Evolutionary conservation across 202 grass and related monocot genomes (phyloP).

Genomic region (Carex sylvatica): DNA sequence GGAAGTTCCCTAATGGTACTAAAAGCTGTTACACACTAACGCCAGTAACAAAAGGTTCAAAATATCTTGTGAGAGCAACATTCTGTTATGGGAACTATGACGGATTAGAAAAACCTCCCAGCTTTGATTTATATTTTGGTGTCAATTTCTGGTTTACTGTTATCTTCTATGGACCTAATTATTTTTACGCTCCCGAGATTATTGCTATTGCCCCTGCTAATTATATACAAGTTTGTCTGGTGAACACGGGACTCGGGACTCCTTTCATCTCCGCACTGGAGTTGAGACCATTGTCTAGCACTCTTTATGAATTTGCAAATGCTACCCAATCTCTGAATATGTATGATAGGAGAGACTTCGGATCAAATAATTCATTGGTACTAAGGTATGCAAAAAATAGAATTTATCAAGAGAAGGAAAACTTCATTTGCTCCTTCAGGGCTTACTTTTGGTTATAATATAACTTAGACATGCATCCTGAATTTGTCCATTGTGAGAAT

Average conservation of each 20-base stretch:
- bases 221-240: conserved; percentile 52
- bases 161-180: conserved; percentile 1
- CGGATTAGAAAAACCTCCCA: not conserved
- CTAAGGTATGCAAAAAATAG: conserved; percentile 15
- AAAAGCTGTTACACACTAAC: conserved; percentile 67
- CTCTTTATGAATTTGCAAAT: conserved; percentile 39
- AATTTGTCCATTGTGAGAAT: not conserved
- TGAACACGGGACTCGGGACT: conserved; percentile 37
- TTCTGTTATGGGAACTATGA: conserved; percentile 78
- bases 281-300: conserved; percentile 35
- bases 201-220: conserved; percentile 26
- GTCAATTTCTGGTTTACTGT: conserved; percentile 46
- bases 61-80: conserved; percentile 45
- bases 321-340: conserved; percentile 30
- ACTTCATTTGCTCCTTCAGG: not conserved
- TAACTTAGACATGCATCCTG: not conserved
- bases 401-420: not conserved
- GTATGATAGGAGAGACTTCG: not conserved
- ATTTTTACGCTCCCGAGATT: not conserved
- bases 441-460: not conserved
- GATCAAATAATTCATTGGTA: not conserved
- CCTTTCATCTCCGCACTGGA: conserved; percentile 53
- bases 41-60: conserved; percentile 29
- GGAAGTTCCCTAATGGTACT: conserved; percentile 40
- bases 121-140: conserved; percentile 53